Conservation (phyloP, 2,329 filamentous ascomycete species). For the Geosmithia morbida region DNA sequence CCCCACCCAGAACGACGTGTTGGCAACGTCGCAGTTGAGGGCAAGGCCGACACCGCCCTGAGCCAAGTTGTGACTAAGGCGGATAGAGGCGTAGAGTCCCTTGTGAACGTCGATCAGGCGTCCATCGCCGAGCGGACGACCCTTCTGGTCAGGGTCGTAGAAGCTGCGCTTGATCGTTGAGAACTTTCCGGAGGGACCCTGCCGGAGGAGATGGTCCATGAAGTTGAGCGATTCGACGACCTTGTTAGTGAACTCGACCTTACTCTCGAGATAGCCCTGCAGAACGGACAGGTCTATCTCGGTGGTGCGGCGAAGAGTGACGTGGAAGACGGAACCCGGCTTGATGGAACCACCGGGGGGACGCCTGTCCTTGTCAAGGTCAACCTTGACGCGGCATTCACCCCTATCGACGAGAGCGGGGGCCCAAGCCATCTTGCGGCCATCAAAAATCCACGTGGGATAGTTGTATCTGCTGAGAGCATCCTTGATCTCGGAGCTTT, state of each 20-base stretch:
- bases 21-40: conserved; percentile 83
- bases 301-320: conserved; percentile 52
- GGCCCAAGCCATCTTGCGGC: conserved; percentile 72
- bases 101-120: conserved; percentile 61
- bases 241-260: conserved; percentile 44
- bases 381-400: conserved; percentile 44
- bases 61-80: conserved; percentile 45
- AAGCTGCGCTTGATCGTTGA: conserved; percentile 70
- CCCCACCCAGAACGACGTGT: conserved; percentile 70
- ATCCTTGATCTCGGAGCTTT: conserved; percentile 42
- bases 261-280: conserved; percentile 47
- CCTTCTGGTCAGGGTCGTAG: conserved; percentile 43
- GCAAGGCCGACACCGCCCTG: conserved; percentile 48
- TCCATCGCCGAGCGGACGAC: conserved; percentile 34
- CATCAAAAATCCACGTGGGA: conserved; percentile 59
- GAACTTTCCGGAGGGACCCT: conserved; percentile 55
- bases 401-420: conserved; percentile 24
- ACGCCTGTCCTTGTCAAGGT: conserved; percentile 43
- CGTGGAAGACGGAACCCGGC: conserved; percentile 25
- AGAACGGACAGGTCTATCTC: conserved; percentile 54
- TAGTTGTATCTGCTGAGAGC: conserved; percentile 31
- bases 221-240: conserved; percentile 79
- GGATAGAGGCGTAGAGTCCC: conserved; percentile 76
- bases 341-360: background rate
- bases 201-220: conserved; percentile 75